These are phyloP conservation scores for Elsinoe batatas DNA, from an alignment of 2,329 filamentous ascomycete genomes.

Conservation along the genomic window DNA sequence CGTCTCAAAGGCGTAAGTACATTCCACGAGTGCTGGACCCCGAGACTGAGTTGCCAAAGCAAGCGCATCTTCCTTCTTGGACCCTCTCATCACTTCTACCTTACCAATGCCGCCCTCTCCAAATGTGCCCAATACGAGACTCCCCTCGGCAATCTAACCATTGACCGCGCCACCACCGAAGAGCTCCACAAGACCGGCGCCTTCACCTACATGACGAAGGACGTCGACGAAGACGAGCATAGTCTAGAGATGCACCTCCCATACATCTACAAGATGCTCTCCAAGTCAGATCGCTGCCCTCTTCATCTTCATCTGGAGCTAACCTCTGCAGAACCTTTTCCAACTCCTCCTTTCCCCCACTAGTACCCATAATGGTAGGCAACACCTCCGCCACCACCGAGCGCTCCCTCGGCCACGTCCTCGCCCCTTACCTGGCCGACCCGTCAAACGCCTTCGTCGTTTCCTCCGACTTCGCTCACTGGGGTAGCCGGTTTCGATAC, in stretches of 20 bases:
- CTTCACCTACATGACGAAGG: conserved; percentile 54
- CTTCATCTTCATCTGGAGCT: background rate
- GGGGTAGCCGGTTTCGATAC: conserved; percentile 78
- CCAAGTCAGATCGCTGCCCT: conserved; percentile 29
- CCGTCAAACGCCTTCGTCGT: conserved; percentile 72
- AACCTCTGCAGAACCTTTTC: conserved; percentile 24
- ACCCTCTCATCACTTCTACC: conserved; percentile 79
- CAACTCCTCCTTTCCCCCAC: conserved; percentile 51
- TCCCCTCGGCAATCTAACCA: conserved; percentile 58
- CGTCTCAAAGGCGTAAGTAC: conserved; percentile 54
- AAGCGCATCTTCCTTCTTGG: conserved; percentile 89
- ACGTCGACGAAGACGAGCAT: conserved; percentile 72
- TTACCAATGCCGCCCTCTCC: conserved; percentile 67
- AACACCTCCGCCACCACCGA: conserved; percentile 59
- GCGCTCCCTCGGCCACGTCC: conserved; percentile 54
- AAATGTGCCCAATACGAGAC: conserved; percentile 61
- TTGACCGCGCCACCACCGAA: conserved; percentile 51
- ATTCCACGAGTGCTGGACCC: background rate
- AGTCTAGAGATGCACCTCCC: conserved; percentile 95
- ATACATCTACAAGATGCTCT: conserved; percentile 74
- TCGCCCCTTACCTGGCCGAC: conserved; percentile 70
- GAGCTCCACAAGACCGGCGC: conserved; percentile 44
- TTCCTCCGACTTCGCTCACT: conserved; percentile 95
- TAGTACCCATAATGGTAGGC: conserved; percentile 82
- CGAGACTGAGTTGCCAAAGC: conserved; percentile 28